Evolutionary conservation across 441 rosid species (phyloP), one percentile per base, ranked within the genome.

Genomic region (Pelargonium myrrhifolium): DNA sequence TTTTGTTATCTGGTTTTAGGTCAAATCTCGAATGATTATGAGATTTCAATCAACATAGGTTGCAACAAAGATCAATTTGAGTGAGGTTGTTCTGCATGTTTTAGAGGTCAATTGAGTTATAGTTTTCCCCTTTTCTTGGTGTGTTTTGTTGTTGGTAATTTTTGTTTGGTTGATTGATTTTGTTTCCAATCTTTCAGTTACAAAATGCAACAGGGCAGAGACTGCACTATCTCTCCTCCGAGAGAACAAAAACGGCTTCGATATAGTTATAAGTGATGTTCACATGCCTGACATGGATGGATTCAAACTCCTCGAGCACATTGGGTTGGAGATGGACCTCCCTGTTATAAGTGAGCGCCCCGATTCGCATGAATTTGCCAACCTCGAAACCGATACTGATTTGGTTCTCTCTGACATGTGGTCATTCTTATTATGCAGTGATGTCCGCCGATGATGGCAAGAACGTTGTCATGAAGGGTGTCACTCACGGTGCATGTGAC

Each of bases 281-380:
- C 95, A 93, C 72, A 91, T 93, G 99, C 99, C 98, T 4, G 97
- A 93, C 72, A 89, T 90, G 97, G 92, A 93, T 68, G 99, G 97
- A 9, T 93, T 93, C 81, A 85, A 93, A 65, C 97, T 91, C 37
- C 93, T 89, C 0, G 97, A 88, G 47, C 76, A 69, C 39, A 81
- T 93, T 26, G 95, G 95, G 55, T 70, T 88, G 47, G 96, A 90
- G 82, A 93, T 93, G 97, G 96, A 93, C 75, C 86, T 93, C 68
- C 96, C 99, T 8, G 99, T 91, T 65, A 91, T 93, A 71, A 91
- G 99, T 93, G 83, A 66, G 96, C 66, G 59, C 61, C 37, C 28
- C 3, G 5, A 31, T 63, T 73, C 12, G n/a, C n/a, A n/a, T n/a
- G n/a, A n/a, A 55, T 58, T 70, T 37, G 35, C 2, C 10, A 17